Evolutionary conservation across 208 protist species (phyloP), one percentile per base, ranked within the genome.

Genomic region (Acanthamoeba quina): DNA sequence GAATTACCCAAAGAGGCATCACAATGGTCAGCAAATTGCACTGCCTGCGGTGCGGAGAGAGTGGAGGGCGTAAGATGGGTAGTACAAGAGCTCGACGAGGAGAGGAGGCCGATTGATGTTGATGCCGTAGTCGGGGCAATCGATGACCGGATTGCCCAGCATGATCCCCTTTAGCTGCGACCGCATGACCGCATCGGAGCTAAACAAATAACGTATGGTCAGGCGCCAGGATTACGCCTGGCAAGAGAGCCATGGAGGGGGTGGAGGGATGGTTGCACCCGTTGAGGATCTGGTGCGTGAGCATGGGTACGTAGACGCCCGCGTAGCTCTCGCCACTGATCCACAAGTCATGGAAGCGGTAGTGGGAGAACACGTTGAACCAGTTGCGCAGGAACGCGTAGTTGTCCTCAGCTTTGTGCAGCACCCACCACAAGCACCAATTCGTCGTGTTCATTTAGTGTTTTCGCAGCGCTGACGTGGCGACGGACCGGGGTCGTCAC

Each of bases 251-350:
- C 24, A 17, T 5, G 58, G 6, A 24, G 24, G 0, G 52, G 21
- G 6, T 9, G 37, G 37, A 3, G 37, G 37, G 37, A 37, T 37
- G 37, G 37, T 1, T 0, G 49, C 24, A 86, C 78, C 86, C 86
- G 68, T 93, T 83, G 47, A 93, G 41, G 70, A 93, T 15, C 68
- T 93, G 44, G n/a, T 78, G 68, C 24, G 54, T 49, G 21, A 83
- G 44, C 68, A 52, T 78, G 19, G 90, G 90, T 24, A 93, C 70
- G 90, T 93, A 93, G 70, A 93, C 90, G 29, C 90, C 90, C 0
- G 85, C 96, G 83, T 97, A 97, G 47, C 34, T 78, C 96, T 97
- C 96, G 41, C 96, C 96, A 29, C 76, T 93, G 56, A 97, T 94
- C 91, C 62, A 97, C 64, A 96, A n/a, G 88, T 83, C 72, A 24